Evolutionary conservation across 2,329 filamentous ascomycete genomes (phyloP).

Genomic region (Alternaria gansuensis): DNA sequence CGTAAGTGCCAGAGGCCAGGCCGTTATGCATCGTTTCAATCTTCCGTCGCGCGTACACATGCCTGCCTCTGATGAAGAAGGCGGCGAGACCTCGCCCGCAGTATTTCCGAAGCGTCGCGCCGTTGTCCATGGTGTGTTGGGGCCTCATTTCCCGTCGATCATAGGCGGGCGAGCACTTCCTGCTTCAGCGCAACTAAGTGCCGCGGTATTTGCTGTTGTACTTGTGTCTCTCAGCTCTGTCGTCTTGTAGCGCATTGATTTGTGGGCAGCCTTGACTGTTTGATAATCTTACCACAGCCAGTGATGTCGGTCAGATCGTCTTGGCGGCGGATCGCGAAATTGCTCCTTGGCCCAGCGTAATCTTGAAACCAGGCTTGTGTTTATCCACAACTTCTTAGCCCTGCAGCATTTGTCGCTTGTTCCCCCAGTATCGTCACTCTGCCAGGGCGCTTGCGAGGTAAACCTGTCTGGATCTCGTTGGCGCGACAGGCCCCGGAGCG

Average conservation of each 20-base stretch:
- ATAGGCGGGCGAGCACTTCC: slow-evolving; percentile 19
- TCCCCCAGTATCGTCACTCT: slow-evolving; percentile 25
- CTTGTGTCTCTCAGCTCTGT: slow-evolving; percentile 11
- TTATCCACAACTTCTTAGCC: slow-evolving; percentile 17
- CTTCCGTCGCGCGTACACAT: slow-evolving; percentile 1
- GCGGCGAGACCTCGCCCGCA: slow-evolving; percentile 29
- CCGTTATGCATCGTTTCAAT: slow-evolving; percentile 14
- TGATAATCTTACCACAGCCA: slow-evolving; percentile 36
- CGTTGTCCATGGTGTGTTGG: slow-evolving; percentile 23
- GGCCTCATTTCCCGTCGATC: slow-evolving; percentile 37
- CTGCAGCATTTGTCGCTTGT: slow-evolving; percentile 41
- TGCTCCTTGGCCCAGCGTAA: slow-evolving; percentile 34
- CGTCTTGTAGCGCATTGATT: slow-evolving; percentile 4
- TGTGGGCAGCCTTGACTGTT: slow-evolving; percentile 16
- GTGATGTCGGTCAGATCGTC: slow-evolving; percentile 31
- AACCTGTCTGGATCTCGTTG: slow-evolving; percentile 39
- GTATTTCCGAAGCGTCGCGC: slow-evolving; percentile 33
- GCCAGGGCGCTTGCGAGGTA: slow-evolving; percentile 29
- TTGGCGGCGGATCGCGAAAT: slow-evolving; percentile 46
- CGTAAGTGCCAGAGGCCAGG: slow-evolving; percentile 3
- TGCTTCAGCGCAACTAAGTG: slow-evolving; percentile 12
- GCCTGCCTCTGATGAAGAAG: slow-evolving; percentile 8
- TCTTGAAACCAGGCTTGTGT: slow-evolving; percentile 45
- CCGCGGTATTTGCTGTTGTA: background rate
- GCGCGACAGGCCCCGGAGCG: slow-evolving; percentile 36